Base-by-base conservation (phyloP, 306 rosid species). In the Castanea crenata region DNA sequence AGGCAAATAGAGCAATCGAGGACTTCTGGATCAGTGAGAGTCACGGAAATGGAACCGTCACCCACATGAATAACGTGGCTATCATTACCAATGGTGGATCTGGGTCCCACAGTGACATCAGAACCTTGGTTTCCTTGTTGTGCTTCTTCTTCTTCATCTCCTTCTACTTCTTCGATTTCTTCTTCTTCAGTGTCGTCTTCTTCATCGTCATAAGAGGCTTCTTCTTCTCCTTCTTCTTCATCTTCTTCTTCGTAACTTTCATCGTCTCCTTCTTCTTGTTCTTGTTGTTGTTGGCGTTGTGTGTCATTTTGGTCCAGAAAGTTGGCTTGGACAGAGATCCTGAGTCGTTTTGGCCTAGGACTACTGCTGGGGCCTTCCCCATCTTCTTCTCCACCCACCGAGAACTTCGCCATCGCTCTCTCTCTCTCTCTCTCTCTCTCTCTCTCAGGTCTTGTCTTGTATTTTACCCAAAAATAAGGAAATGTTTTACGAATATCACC, bases 1-100 rank as follows among this genome's bases (percentile, higher is more conserved):
- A 44, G 89, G 88, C 98, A 94, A 74, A 94, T 88, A 65, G 75
- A 83, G 78, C 98, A 94, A 85, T 94, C 97, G 29, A 94, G 86
- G 35, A 92, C 94, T 52, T 92, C 96, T 3, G 97, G 89, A n/a
- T 92, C 97, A 14, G 87, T 72, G 34, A 94, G 78, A 55, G 75
- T 73, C 2, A 86, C 78, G 46, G 86, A 63, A 67, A 90, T 29
- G 29, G 84, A 71, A 64, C 75, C 79, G 3, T 75, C 81, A 71
- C 56, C 15, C 5, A 56, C 70, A 35, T 32, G n/a, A 9, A 72
- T 52, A 8, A 38, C 32, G 49, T 41, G 46, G 54, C 15, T 1
- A 57, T 54, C 46, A 41, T 41, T 18, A 59, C 27, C 61, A 49
- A 12, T 49, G 64, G 55, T 54, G 1, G 90, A 82, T 76, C 69